Evolutionary conservation across 2,329 filamentous ascomycete genomes (phyloP).

Genomic region (Nemania sp.): DNA sequence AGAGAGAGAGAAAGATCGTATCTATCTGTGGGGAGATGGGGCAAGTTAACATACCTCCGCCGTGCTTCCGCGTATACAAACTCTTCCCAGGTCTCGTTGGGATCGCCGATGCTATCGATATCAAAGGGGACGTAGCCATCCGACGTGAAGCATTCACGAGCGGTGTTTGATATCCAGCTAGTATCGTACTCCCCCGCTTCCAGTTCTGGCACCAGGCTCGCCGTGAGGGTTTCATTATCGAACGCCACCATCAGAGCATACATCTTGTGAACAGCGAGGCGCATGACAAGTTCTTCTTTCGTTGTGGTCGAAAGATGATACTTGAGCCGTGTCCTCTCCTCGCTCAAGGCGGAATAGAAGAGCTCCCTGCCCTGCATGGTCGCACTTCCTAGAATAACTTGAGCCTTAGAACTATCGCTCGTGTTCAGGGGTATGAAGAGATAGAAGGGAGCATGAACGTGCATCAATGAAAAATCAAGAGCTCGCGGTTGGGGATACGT

Average conservation of each 20-base stretch:
- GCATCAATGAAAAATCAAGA: background rate
- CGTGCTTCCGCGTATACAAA: conserved; percentile 34
- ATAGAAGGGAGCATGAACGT: background rate
- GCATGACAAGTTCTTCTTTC: conserved; percentile 19
- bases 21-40: background rate
- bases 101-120: conserved; percentile 24
- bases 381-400: background rate
- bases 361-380: background rate
- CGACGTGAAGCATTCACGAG: conserved; percentile 8
- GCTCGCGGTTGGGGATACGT: background rate
- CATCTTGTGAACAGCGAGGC: conserved; percentile 27
- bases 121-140: conserved; percentile 26
- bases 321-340: conserved; percentile 27
- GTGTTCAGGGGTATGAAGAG: background rate
- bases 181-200: conserved; percentile 18
- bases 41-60: conserved; percentile 30
- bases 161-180: background rate
- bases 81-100: conserved; percentile 32
- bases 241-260: conserved; percentile 30
- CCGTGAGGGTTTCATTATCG: conserved; percentile 9
- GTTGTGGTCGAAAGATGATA: conserved; percentile 4
- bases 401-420: background rate
- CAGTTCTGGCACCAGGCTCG: conserved; percentile 23
- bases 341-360: conserved; percentile 25
- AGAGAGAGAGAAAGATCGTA: no score